phyloP scores from a whole-genome alignment of 441 rosid genomes.

The Euphorbia celastroides region DNA sequence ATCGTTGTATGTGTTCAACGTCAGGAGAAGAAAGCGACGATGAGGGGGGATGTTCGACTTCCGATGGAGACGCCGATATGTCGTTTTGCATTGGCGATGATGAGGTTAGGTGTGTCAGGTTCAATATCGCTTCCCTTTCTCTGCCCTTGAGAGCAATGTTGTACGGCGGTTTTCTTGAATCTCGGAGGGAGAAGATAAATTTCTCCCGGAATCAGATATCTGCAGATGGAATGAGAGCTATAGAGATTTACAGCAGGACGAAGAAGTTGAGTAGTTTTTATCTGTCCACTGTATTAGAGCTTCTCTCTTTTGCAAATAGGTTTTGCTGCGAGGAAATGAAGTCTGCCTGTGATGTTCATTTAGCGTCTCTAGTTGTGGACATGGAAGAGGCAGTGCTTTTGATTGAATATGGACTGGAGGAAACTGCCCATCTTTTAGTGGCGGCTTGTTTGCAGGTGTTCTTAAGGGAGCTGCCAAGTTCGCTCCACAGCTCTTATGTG shows the following conservation, averaged over 20 bases:
- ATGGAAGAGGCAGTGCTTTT: conserved; percentile 60
- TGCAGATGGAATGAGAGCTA: conserved; percentile 65
- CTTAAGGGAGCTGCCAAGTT: conserved; percentile 71
- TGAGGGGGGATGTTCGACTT: conserved; percentile 60
- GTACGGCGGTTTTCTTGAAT: conserved; percentile 68
- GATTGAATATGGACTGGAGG: conserved; percentile 82
- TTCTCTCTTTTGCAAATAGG: conserved; percentile 70
- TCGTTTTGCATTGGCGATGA: conserved; percentile 75
- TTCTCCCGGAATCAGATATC: conserved; percentile 72
- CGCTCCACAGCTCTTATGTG: conserved; percentile 55
- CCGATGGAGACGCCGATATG: conserved; percentile 59
- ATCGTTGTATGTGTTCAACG: conserved; percentile 50
- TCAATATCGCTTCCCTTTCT: conserved; percentile 66
- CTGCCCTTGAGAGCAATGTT: conserved; percentile 74
- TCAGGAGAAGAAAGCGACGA: conserved; percentile 25
- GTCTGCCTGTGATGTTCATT: conserved; percentile 63
- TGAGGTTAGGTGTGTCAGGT: conserved; percentile 70
- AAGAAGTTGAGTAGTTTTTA: conserved; percentile 44
- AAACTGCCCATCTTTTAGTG: conserved; percentile 64
- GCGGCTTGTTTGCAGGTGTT: conserved; percentile 87
- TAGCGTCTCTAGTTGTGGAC: conserved; percentile 57
- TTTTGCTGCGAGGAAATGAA: conserved; percentile 90
- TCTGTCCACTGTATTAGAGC: conserved; percentile 59
- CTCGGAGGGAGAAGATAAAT: conserved; percentile 56
- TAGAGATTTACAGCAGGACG: conserved; percentile 65